Evolutionary conservation across 768 basidiomycete genomes (phyloP).

Genomic region (Vararia minispora): DNA sequence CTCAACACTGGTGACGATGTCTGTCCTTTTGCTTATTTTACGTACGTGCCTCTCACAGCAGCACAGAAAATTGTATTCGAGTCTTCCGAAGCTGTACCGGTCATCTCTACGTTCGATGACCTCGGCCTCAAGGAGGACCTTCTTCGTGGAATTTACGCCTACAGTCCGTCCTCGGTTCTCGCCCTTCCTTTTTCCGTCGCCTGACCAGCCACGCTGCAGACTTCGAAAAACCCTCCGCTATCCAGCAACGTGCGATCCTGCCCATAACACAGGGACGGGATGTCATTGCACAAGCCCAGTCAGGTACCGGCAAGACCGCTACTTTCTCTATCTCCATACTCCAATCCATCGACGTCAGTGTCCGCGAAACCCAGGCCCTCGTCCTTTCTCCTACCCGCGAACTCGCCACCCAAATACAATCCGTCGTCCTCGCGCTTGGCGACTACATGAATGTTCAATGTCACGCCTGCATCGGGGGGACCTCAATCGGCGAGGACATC

Average conservation of each 20-base stretch:
- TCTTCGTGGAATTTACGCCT: constrained; percentile 93
- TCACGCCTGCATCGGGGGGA: constrained; percentile 96
- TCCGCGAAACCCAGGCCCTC: constrained; percentile 92
- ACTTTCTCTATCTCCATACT: constrained; percentile 98
- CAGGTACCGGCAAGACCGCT: constrained; percentile 98
- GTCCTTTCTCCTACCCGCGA: constrained; percentile 98
- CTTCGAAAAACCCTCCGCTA: constrained; percentile 97
- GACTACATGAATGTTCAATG: constrained; percentile 99
- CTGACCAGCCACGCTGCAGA: constrained; percentile 27
- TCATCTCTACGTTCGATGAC: constrained; percentile 85
- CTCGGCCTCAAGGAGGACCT: constrained; percentile 91
- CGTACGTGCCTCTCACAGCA: constrained; percentile 3
- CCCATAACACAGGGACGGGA: constrained; percentile 94
- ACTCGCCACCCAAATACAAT: constrained; percentile 97
- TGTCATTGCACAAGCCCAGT: constrained; percentile 98
- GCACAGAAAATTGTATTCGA: constrained; percentile 85
- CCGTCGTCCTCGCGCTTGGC: constrained; percentile 88
- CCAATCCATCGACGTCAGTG: constrained; percentile 91
- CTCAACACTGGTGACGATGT: constrained; percentile 85
- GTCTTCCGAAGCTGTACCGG: constrained; percentile 85
- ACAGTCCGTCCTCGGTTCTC: constrained; percentile 48
- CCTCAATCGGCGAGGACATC: constrained; percentile 95
- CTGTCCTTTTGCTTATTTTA: constrained; percentile 17
- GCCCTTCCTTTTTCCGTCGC: not conserved
- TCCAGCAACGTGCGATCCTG: constrained; percentile 95